phyloP scores from a whole-genome alignment of 2,329 filamentous ascomycete genomes.

The Beauveria brongniartii region DNA sequence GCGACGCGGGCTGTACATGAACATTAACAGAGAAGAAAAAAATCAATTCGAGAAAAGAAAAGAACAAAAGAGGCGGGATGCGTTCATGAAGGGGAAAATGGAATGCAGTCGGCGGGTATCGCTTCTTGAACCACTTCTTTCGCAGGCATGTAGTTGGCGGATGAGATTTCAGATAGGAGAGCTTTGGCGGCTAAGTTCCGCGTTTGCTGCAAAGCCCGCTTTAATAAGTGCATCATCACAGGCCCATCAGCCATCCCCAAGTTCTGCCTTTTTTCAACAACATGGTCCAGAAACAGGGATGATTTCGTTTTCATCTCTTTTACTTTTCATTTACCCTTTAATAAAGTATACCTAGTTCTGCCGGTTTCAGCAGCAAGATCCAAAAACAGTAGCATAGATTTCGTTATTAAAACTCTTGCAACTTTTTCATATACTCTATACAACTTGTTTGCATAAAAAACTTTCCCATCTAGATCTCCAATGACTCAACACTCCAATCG shows the following conservation, averaged over 20 bases:
- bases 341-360: neutral
- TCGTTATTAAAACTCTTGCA: no score
- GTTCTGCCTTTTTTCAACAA: no score
- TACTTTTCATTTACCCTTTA: neutral
- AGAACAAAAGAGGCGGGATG: no score
- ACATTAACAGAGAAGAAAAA: no score
- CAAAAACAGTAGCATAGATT: no score
- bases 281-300: no score
- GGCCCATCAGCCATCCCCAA: neutral
- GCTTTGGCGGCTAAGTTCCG: slow-evolving; percentile 7
- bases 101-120: neutral
- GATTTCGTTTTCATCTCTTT: no score
- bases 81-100: neutral
- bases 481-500: slow-evolving; percentile 24
- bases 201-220: slow-evolving; percentile 29
- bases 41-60: no score
- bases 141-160: neutral
- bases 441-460: no score
- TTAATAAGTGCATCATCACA: slow-evolving; percentile 23
- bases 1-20: neutral
- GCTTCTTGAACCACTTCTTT: neutral
- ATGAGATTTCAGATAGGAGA: neutral
- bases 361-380: no score
- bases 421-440: no score
- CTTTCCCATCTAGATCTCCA: neutral